Percentiles rank a stretch among this genome's conserved stretches.
These are phyloP conservation scores for Brassica hybrid DNA, from an alignment of 441 rosid genomes.

Conservation along the genomic window DNA sequence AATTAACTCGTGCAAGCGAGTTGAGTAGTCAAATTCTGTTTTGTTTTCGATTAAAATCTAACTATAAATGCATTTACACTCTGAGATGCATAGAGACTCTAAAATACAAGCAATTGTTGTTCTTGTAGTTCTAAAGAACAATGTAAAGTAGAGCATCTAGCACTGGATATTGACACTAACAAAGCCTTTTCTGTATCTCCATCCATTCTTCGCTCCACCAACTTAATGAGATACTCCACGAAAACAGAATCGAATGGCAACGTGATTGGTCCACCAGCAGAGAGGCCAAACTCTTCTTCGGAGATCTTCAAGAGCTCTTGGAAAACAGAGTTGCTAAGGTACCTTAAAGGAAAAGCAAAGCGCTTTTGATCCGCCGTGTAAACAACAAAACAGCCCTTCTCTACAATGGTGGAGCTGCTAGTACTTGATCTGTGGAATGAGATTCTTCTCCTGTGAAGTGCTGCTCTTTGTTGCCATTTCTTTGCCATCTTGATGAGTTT, in stretches of 20 bases:
- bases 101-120: constrained; percentile 28
- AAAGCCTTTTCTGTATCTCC: constrained; percentile 37
- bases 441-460: constrained; percentile 16
- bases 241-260: constrained; percentile 46
- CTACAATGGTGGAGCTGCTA: constrained; percentile 15
- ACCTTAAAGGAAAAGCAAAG: constrained; percentile 7
- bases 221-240: constrained; percentile 35
- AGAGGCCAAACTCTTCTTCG: constrained; percentile 52
- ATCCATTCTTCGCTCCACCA: constrained; percentile 23
- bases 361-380: not conserved
- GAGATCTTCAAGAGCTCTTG: constrained; percentile 48
- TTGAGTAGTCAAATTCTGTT: not conserved
- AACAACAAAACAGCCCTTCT: constrained; percentile 1
- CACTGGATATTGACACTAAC: constrained; percentile 27
- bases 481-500: constrained; percentile 35
- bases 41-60: not conserved
- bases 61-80: not conserved
- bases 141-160: constrained; percentile 23
- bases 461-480: constrained; percentile 38
- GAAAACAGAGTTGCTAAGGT: constrained; percentile 31
- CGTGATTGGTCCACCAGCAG: constrained; percentile 35
- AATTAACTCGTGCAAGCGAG: not conserved
- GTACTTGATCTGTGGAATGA: constrained; percentile 23
- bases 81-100: constrained; percentile 12
- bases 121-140: constrained; percentile 20